Base-by-base conservation (phyloP, 805 yeast species). In the Komagataella populi region DNA sequence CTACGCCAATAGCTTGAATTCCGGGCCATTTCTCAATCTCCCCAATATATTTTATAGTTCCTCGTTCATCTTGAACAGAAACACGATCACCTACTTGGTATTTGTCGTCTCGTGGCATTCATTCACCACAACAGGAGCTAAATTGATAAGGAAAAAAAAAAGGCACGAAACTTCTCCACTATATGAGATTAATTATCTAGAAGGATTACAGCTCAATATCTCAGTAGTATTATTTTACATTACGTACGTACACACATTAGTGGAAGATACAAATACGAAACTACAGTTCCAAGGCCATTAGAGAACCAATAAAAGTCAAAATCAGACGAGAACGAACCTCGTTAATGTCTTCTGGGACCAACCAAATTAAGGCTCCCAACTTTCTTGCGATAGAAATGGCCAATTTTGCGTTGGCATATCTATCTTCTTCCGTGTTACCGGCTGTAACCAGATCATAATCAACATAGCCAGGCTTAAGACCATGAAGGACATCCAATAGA, bases 301-400 rank as follows among this genome's bases (percentile, higher is more conserved):
- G 78, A 49, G 96, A 87, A 51, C 97, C 99, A 55, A 93, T 87
- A 66, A 93, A 93, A 1, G 98, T 89, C 65, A 89, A 78, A 53
- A 93, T 86, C 71, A 93, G 81, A 67, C 98, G 81, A 47, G 96
- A 78, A 69, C 98, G 85, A 47, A 93, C 97, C 71, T 91, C 98
- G 61, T 83, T 86, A 62, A 93, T 93, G 71, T 93, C 99, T 68
- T 93, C 99, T n/a, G 99, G 99, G n/a, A 93, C 96, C 59, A 93
- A 77, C 97, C 97, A 93, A 62, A 93, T 93, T 65, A 93, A 80
- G 45, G 96, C 99, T 55, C 99, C 99, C 59, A 93, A 72, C 69
- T 93, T 93, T 77, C 99, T 85, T 43, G 99, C 99, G 62, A 93
- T 93, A 2, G 98, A 93, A 64, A 93, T 93, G 18, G 99, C 99